Evolutionary conservation across 805 yeast species (phyloP).

Genomic region (Nakazawaea ambrosiae): DNA sequence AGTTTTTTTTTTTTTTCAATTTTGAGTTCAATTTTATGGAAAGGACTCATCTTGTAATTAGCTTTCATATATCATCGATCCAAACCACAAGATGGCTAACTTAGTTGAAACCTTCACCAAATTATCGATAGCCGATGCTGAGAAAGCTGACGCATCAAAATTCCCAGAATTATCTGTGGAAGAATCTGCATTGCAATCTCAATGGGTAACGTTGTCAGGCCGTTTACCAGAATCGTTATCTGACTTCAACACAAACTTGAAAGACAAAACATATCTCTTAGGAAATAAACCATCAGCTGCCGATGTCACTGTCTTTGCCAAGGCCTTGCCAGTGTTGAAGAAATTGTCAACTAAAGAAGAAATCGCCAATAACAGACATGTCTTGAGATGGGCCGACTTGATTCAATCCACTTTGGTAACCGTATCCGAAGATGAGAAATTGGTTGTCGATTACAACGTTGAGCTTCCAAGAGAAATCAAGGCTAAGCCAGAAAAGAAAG

Average conservation of each 20-base stretch:
- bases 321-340: slow-evolving; percentile 53
- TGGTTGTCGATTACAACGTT: slow-evolving; percentile 50
- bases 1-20: too few species aligned
- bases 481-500: slow-evolving; percentile 21
- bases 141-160: slow-evolving; percentile 18
- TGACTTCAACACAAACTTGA: slow-evolving; percentile 65
- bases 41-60: too few species aligned
- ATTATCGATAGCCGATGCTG: slow-evolving; percentile 20
- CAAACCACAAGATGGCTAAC: too few species aligned
- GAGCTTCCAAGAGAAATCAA: slow-evolving; percentile 51
- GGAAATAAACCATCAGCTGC: slow-evolving; percentile 61
- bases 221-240: slow-evolving; percentile 47
- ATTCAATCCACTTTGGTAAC: slow-evolving; percentile 62
- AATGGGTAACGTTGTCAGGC: slow-evolving; percentile 70
- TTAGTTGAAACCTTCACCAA: slow-evolving; percentile 22
- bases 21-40: too few species aligned
- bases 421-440: slow-evolving; percentile 45
- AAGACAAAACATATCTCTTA: slow-evolving; percentile 61
- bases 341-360: slow-evolving; percentile 48
- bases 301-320: slow-evolving; percentile 67
- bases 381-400: slow-evolving; percentile 88
- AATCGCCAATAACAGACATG: slow-evolving; percentile 65
- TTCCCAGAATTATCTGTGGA: slow-evolving; percentile 26
- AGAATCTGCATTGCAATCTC: slow-evolving; percentile 58
- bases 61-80: too few species aligned